Base-by-base conservation (phyloP, 495 filamentous ascomycete species). In the Penicillium canescens region DNA sequence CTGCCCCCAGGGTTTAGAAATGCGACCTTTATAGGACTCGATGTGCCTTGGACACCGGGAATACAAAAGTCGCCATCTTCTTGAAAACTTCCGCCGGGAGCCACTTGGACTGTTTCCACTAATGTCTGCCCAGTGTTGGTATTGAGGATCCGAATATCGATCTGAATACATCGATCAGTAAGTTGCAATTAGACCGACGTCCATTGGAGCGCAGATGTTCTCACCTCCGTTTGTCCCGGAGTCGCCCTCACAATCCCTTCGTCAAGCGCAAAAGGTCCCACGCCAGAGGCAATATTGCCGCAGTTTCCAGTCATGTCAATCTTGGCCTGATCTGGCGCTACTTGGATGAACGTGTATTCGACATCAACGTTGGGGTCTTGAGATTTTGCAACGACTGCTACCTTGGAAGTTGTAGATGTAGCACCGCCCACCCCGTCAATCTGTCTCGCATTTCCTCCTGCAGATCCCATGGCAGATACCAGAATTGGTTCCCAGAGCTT, bases 241-340 rank as follows among this genome's bases (percentile, higher is more conserved):
- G 16, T 42, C 8, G 54, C 54, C 9, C 6, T 54, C 10, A 71
- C 62, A 12, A 76, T 38, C 0, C 65, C 65, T 31, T 74, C 68
- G 38, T 76, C 68, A 13, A 74, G 37, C 1, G 68, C 58, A 52
- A 76, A 76, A 10, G 68, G 68, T 0, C 62, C 72, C 0, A 74
- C 65, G 0, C 71, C 72, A 24, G 71, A 62, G 2, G 63, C 63
- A 37, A 76, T 74, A 47, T 74, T 76, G 1, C 71, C 73, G 50
- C 73, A 76, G 20, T 69, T 76, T 7, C 71, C 73, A n/a, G 68
- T 66, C 54, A 70, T 59, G 45, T 76, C 71, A 7, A 73, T 44
- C n/a, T 59, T 62, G 2, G 57, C 59, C 14, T 62, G 55, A 20
- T 65, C 67, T 1, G 66, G 62, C 1, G 63, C 62, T 8, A 71